A percentile compares a stretch with the other conserved stretches of the same genome.
phyloP scores from a whole-genome alignment of 2,329 filamentous ascomycete species.

The Alternaria rosae region DNA sequence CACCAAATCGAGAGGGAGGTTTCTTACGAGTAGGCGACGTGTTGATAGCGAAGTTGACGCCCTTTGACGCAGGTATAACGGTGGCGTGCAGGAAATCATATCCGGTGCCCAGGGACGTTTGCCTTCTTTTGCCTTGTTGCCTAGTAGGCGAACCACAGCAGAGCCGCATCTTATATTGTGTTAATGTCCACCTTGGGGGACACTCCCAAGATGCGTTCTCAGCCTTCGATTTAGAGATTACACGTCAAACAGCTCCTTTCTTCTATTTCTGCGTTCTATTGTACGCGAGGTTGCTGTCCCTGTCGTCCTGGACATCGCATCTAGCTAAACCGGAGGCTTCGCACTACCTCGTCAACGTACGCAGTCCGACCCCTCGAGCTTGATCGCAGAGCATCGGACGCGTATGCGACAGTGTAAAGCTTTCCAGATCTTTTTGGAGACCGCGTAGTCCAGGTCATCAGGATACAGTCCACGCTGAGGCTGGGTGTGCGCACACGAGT shows the following conservation, averaged over 20 bases:
- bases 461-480: background rate
- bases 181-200: background rate
- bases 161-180: background rate
- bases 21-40: background rate
- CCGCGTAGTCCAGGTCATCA: background rate
- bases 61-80: background rate
- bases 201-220: background rate
- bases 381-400: background rate
- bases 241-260: background rate
- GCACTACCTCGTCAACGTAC: background rate
- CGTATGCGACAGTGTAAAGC: background rate
- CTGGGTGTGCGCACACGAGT: background rate
- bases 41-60: background rate
- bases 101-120: background rate
- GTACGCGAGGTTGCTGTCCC: background rate
- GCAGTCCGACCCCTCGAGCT: background rate
- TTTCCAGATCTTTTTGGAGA: background rate
- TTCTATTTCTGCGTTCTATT: background rate
- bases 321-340: background rate
- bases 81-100: background rate
- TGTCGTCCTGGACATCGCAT: background rate
- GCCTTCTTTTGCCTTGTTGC: constrained; percentile 4
- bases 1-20: background rate
- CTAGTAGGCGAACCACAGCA: background rate
- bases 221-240: background rate